Conservation (phyloP, 2,329 filamentous ascomycete genomes). For the Fusarium euwallaceae region DNA sequence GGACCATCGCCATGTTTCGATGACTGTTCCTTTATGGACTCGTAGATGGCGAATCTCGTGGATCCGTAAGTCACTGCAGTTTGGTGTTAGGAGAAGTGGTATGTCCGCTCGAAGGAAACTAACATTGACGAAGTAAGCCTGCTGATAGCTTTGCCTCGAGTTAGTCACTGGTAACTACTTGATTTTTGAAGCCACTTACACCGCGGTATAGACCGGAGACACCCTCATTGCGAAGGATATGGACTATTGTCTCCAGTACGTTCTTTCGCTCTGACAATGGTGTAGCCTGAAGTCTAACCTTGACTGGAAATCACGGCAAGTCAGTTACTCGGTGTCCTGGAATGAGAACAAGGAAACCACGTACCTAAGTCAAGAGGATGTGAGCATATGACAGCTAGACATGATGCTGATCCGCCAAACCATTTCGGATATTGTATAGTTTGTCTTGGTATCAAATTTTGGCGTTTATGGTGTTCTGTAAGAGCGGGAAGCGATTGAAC, state of each 20-base stretch:
- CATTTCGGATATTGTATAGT: constrained; percentile 25
- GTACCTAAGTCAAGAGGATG: constrained; percentile 29
- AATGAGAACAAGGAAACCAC: background rate
- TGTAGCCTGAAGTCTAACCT: constrained; percentile 21
- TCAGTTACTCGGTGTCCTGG: background rate
- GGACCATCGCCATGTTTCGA: background rate
- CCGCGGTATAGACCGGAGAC: constrained; percentile 16
- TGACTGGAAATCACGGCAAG: constrained; percentile 9
- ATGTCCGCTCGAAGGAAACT: background rate
- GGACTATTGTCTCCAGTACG: constrained; percentile 5
- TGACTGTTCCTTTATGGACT: constrained; percentile 20
- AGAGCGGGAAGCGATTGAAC: background rate
- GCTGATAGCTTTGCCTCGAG: constrained; percentile 10
- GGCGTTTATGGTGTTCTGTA: background rate
- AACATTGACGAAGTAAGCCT: constrained; percentile 19
- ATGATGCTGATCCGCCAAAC: constrained; percentile 29
- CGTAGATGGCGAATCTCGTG: constrained; percentile 31
- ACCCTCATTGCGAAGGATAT: constrained; percentile 21
- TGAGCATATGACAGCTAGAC: constrained; percentile 27
- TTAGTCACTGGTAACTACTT: background rate
- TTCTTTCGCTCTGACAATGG: constrained; percentile 18
- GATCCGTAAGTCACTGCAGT: constrained; percentile 21
- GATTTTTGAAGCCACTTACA: background rate
- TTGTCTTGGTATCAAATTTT: background rate
- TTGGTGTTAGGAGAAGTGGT: background rate